Evolutionary conservation across 1,284 basidiomycete genomes (phyloP).

Genomic region (Fomitopsis schrenkii): DNA sequence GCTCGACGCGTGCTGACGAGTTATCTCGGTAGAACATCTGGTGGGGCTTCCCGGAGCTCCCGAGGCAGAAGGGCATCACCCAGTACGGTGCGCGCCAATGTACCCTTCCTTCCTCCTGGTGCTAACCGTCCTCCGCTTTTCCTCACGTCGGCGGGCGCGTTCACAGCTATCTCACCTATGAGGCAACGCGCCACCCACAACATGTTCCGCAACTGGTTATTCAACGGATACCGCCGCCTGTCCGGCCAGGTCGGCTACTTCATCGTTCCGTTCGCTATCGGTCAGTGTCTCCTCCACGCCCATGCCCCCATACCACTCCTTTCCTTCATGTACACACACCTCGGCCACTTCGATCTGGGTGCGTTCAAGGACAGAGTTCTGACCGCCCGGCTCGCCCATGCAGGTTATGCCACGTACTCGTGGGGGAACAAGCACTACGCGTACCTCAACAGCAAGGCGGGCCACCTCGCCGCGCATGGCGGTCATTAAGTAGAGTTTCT

Average conservation of each 20-base stretch:
- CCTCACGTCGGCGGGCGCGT: no score
- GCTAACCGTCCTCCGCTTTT: background rate
- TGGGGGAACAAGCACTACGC: constrained; percentile 76
- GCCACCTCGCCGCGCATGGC: constrained; percentile 51
- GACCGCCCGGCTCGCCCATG: no score
- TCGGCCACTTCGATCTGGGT: no score
- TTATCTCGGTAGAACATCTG: constrained; percentile 65
- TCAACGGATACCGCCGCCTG: constrained; percentile 84
- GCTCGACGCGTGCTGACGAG: background rate
- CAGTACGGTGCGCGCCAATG: constrained; percentile 66
- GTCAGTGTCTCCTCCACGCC: constrained; percentile 43
- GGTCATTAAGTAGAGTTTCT: constrained; percentile 18
- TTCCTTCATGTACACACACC: background rate
- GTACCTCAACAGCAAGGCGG: constrained; percentile 79
- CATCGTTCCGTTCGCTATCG: constrained; percentile 71
- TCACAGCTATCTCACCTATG: constrained; percentile 76
- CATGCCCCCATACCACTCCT: background rate
- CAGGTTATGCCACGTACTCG: constrained; percentile 84
- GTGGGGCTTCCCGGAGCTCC: constrained; percentile 83
- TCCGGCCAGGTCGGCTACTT: constrained; percentile 78
- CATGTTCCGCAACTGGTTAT: constrained; percentile 72
- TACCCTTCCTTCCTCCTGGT: background rate
- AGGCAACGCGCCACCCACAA: constrained; percentile 72
- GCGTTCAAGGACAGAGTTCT: background rate
- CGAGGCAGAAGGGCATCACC: constrained; percentile 76